Evolutionary conservation across 371 early-diverging fungal genomes (phyloP).

Genomic region (Catenaria anguillulae): DNA sequence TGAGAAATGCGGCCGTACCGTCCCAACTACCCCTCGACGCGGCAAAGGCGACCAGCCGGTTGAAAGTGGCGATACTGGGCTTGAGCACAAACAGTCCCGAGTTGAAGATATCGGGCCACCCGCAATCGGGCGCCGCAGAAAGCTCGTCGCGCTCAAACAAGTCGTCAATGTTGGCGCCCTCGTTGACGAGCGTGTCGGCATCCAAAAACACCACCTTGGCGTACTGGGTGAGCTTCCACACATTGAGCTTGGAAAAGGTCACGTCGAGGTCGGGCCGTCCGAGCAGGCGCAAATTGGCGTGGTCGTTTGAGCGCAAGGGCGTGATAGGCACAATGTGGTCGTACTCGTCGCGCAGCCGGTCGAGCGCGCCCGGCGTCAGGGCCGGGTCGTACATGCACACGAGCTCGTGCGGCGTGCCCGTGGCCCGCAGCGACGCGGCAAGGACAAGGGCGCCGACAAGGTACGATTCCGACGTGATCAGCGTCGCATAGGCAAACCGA

Average conservation of each 20-base stretch:
- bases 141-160: constrained; percentile 58
- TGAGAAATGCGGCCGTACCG: constrained; percentile 42
- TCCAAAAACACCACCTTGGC: constrained; percentile 69
- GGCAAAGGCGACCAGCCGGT: constrained; percentile 37
- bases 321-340: constrained; percentile 52
- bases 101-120: constrained; percentile 86
- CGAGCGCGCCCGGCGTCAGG: constrained; percentile 26
- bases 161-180: constrained; percentile 53
- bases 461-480: constrained; percentile 42
- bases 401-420: constrained; percentile 41
- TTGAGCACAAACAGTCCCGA: constrained; percentile 79
- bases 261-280: constrained; percentile 77
- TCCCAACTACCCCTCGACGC: constrained; percentile 52
- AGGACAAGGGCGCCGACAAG: constrained; percentile 73
- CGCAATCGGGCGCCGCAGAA: constrained; percentile 67
- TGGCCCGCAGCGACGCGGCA: constrained; percentile 51
- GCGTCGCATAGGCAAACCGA: constrained; percentile 24
- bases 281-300: constrained; percentile 45
- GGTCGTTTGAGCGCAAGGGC: constrained; percentile 30
- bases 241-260: constrained; percentile 78
- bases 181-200: constrained; percentile 66
- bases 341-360: constrained; percentile 35
- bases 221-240: constrained; percentile 54
- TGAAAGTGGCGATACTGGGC: constrained; percentile 41
- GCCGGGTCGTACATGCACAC: constrained; percentile 56